These are phyloP conservation scores for Canariomyces notabilis DNA, from an alignment of 2,329 filamentous ascomycete species.

Conservation along the genomic window DNA sequence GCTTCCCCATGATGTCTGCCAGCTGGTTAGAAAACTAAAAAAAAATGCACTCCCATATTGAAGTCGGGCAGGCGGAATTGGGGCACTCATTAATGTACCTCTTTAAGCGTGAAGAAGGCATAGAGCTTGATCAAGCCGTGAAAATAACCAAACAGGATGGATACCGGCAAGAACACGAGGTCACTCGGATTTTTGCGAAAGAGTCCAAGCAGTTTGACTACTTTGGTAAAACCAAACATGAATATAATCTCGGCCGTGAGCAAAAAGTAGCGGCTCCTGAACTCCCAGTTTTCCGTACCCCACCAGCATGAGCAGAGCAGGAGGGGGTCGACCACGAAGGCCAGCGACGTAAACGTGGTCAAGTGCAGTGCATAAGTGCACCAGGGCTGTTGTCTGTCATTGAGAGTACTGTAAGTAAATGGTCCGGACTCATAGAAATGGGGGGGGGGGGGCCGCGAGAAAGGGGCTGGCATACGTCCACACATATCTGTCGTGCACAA, in stretches of 20 bases:
- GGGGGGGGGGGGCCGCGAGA: neutral
- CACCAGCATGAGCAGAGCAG: conserved; percentile 65
- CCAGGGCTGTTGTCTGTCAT: conserved; percentile 77
- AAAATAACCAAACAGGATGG: conserved; percentile 85
- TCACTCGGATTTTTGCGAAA: conserved; percentile 81
- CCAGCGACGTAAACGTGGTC: conserved; percentile 86
- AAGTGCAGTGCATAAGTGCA: conserved; percentile 89
- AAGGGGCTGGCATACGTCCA: conserved; percentile 64
- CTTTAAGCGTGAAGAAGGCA: conserved; percentile 73
- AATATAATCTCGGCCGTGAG: conserved; percentile 59
- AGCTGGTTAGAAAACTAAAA: conserved; percentile 7
- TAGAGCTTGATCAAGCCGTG: conserved; percentile 91
- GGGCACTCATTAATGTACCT: conserved; percentile 53
- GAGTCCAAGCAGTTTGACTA: conserved; percentile 83
- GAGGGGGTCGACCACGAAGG: conserved; percentile 70
- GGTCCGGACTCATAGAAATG: neutral
- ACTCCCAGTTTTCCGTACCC: conserved; percentile 59
- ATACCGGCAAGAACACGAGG: conserved; percentile 74
- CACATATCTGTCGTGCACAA: conserved; percentile 77
- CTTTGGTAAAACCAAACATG: conserved; percentile 80
- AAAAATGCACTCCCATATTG: neutral
- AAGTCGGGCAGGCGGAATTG: too few relatives aligned
- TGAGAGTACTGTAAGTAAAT: conserved; percentile 17
- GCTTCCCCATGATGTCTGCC: conserved; percentile 90
- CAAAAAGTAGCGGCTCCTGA: conserved; percentile 48